These are phyloP conservation scores for Sporothrix dimorphospora DNA, from an alignment of 2,329 filamentous ascomycete genomes.

Conservation along the genomic window DNA sequence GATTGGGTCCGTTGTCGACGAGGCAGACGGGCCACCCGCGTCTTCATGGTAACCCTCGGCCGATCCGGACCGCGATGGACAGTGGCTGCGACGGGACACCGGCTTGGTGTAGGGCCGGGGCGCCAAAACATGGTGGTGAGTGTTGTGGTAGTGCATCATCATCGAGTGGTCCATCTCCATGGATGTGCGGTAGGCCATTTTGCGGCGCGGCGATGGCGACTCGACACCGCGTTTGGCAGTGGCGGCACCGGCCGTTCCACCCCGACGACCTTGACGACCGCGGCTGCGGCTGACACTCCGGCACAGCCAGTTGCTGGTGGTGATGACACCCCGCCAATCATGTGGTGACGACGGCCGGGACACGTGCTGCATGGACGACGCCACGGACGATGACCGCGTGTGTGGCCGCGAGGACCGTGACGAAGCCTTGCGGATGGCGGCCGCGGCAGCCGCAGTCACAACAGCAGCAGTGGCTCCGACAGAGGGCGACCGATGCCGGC, in stretches of 20 bases:
- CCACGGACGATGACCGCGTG: slow-evolving; percentile 17
- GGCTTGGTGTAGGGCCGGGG: background rate
- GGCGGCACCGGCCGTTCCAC: background rate
- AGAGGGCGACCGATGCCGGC: slow-evolving; percentile 44
- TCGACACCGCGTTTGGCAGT: background rate
- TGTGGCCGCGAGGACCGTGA: slow-evolving; percentile 17
- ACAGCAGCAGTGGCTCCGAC: slow-evolving; percentile 32
- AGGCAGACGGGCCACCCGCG: background rate
- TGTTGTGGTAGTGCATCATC: background rate
- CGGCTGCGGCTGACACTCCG: slow-evolving; percentile 12
- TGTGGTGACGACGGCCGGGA: slow-evolving; percentile 24
- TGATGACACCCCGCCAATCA: background rate
- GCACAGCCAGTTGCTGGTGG: background rate
- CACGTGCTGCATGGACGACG: slow-evolving; percentile 5
- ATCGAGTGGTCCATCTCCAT: slow-evolving; percentile 20
- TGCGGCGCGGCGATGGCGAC: slow-evolving; percentile 25
- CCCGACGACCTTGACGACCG: background rate
- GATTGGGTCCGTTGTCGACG: background rate
- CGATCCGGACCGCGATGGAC: slow-evolving; percentile 25
- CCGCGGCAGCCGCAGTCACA: slow-evolving; percentile 21
- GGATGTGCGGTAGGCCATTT: slow-evolving; percentile 3
- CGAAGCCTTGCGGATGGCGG: slow-evolving; percentile 19
- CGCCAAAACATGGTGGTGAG: background rate
- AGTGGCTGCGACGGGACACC: background rate
- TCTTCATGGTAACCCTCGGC: background rate